A percentile compares a stretch with the other conserved stretches of the same genome.
Evolutionary conservation across 176 grass and related monocot genomes (phyloP).

Genomic region (Thinopyrum elongatum): DNA sequence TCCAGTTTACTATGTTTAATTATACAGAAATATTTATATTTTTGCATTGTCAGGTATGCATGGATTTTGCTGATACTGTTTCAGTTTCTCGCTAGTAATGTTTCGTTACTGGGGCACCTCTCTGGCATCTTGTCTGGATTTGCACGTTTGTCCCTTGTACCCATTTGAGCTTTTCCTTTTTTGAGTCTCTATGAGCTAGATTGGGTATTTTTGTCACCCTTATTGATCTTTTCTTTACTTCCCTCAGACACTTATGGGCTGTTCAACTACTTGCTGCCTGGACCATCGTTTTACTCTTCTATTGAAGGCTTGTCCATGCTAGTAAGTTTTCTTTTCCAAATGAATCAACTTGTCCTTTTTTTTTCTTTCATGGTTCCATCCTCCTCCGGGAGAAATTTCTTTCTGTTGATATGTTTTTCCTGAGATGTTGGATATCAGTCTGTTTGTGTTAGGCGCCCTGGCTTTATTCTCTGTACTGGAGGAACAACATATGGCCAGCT

Average conservation of each 20-base stretch:
- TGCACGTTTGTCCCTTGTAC: conserved; percentile 78
- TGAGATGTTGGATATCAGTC: conserved; percentile 57
- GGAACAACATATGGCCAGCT: conserved; percentile 89
- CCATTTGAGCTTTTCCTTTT: conserved; percentile 38
- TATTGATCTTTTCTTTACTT: conserved; percentile 36
- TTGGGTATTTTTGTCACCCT: conserved; percentile 24
- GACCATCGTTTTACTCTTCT: conserved; percentile 81
- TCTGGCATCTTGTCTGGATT: conserved; percentile 97
- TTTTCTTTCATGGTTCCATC: background rate
- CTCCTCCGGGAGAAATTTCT: conserved; percentile 21
- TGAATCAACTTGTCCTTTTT: conserved; percentile 24
- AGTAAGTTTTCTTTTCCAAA: conserved; percentile 50
- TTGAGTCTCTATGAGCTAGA: conserved; percentile 9
- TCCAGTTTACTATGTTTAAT: conserved; percentile 23
- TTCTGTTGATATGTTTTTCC: conserved; percentile 1
- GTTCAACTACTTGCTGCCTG: conserved; percentile 85
- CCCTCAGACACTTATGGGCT: conserved; percentile 70
- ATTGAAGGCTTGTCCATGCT: conserved; percentile 75
- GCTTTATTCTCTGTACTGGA: conserved; percentile 95
- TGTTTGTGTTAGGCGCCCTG: conserved; percentile 73
- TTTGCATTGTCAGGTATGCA: conserved; percentile 63
- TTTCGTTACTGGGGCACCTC: conserved; percentile 89
- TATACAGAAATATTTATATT: conserved; percentile 17
- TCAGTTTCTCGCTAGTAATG: conserved; percentile 89
- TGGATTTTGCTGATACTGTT: conserved; percentile 95